A percentile compares a stretch with the other conserved stretches of the same genome.
Evolutionary conservation across 164 flowering plant genomes (phyloP).

Genomic region (Chimonanthus praecox): DNA sequence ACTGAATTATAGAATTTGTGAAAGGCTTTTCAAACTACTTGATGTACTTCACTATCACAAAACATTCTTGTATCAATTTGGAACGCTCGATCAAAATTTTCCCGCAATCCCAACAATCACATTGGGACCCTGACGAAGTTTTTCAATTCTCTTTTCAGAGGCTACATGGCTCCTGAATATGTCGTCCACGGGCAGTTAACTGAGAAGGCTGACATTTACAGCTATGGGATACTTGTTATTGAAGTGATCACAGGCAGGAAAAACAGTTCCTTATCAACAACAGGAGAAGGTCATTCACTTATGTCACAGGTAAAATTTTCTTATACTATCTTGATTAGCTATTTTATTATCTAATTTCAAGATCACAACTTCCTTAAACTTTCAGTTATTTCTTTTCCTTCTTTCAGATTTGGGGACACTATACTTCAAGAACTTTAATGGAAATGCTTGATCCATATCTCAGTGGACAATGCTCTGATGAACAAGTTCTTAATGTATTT

Average conservation of each 20-base stretch:
- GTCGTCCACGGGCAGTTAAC: conserved; percentile 16
- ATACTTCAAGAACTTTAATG: conserved; percentile 5
- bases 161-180: conserved; percentile 16
- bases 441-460: conserved; percentile 12
- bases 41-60: neutral
- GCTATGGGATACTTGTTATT: conserved; percentile 12
- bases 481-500: conserved; percentile 10
- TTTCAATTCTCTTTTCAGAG: conserved; percentile 7
- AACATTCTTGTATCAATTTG: neutral
- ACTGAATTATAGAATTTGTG: neutral
- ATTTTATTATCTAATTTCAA: neutral
- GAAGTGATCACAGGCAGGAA: conserved; percentile 14
- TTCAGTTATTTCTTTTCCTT: neutral
- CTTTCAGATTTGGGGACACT: conserved; percentile 10
- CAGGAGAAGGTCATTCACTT: conserved; percentile 7
- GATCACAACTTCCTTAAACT: neutral
- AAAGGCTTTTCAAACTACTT: neutral
- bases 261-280: conserved; percentile 5
- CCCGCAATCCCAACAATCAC: neutral
- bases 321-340: neutral
- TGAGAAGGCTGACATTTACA: conserved; percentile 16
- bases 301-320: conserved; percentile 7
- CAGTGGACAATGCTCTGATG: conserved; percentile 11
- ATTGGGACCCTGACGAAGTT: neutral
- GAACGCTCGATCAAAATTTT: neutral